Conservation (phyloP, 257 asterid species). For the Buddleja alternifolia region DNA sequence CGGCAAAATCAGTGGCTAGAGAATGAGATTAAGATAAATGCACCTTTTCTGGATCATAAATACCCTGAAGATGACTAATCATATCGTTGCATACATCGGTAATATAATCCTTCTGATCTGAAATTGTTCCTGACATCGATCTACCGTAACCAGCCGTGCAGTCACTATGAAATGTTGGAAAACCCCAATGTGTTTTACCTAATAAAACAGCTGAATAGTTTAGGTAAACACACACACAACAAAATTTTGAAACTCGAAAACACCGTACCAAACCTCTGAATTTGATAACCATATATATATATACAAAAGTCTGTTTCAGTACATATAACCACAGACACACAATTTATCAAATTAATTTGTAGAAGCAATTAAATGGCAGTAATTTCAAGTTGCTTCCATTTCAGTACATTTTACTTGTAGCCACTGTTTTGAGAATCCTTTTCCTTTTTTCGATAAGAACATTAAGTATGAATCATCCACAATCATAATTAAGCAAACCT, state of each 20-base stretch:
- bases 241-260: not conserved
- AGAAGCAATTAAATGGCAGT: not conserved
- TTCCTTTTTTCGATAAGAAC: not conserved
- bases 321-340: not conserved
- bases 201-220: slow-evolving; percentile 20
- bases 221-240: not conserved
- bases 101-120: slow-evolving; percentile 72
- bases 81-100: slow-evolving; percentile 63
- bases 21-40: not conserved
- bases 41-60: slow-evolving; percentile 73
- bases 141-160: slow-evolving; percentile 56
- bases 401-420: not conserved
- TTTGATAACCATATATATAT: not conserved
- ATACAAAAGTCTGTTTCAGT: not conserved
- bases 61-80: slow-evolving; percentile 62
- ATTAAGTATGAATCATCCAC: not conserved
- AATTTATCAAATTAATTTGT: not conserved
- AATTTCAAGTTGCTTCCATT: not conserved
- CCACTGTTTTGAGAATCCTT: not conserved
- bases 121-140: slow-evolving; percentile 55
- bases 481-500: not conserved
- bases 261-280: not conserved
- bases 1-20: not conserved
- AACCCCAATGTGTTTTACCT: slow-evolving; percentile 69
- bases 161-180: slow-evolving; percentile 58